Evolutionary conservation across 495 filamentous ascomycete species (phyloP), one percentile per base, ranked within the genome.

Genomic region (Talaromyces adpressus): DNA sequence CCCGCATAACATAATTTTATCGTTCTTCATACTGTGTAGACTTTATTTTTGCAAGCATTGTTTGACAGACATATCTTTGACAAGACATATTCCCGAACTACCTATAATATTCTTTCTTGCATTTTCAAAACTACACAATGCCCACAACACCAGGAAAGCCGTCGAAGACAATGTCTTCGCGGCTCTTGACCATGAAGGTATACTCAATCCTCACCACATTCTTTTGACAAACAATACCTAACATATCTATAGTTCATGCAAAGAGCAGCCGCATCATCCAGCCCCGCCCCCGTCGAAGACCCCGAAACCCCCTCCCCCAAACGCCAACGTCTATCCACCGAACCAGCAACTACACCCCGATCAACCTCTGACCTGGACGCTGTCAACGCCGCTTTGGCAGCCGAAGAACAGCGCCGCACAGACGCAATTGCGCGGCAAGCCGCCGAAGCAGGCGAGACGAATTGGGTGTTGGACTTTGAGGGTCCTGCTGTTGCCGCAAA

Each of bases 171-270:
- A 94, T 96, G 89, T 97, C 93, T 64, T 93, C 91, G 2, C 85
- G 92, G 61, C 84, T 97, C 20, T 78, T 95, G 69, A 96, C 90
- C 25, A 97, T 97, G 93, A 97, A 97, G 77, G 86, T 86, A 72
- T 36, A 1, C 32, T 36, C 32, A 36, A 36, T 36, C 11, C 32
- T 36, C 32, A 36, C 32, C 9, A 36, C 9, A 1, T 12, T 3
- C 3, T 12, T 36, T 12, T 6, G 0, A 36, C 0, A 23, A 30
- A 0, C 52, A 56, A 16, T 16, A 53, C 30, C 52, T 56, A 1
- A 56, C 22, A 5, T 6, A 12, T 32, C 49, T 2, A 39, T 58
- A 90, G 85, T 98, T 98, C 75, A 98, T 98, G 94, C 94, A 97
- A 83, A 85, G 94, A 66, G 89, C 90, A 58, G 90, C 89, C 25